These are phyloP conservation scores for Coemansia javaensis DNA, from an alignment of 192 early-diverging fungal species.

Conservation along the genomic window DNA sequence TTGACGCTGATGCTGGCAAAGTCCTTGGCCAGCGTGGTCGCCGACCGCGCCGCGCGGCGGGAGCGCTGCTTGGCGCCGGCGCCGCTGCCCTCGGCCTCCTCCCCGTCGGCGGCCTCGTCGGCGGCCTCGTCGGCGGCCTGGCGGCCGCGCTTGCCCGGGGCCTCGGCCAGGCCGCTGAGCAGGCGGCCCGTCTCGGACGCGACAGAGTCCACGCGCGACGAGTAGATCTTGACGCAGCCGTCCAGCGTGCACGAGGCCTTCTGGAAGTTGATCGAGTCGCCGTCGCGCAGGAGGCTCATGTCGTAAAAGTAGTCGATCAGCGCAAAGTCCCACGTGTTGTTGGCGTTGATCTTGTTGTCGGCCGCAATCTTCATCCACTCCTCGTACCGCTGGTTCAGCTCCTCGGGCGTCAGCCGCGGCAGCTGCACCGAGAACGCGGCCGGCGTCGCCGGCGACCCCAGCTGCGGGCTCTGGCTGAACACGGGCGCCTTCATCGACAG, in stretches of 20 bases:
- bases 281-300: constrained; percentile 88
- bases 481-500: constrained; percentile 20
- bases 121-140: constrained; percentile 31
- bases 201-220: constrained; percentile 93
- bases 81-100: constrained; percentile 53
- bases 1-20: constrained; percentile 72
- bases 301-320: constrained; percentile 98
- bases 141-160: constrained; percentile 50
- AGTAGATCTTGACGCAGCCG: constrained; percentile 96
- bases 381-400: constrained; percentile 67
- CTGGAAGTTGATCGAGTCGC: constrained; percentile 97
- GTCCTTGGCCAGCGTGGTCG: constrained; percentile 79
- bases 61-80: constrained; percentile 19
- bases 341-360: constrained; percentile 91
- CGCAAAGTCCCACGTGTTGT: constrained; percentile 94
- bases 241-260: constrained; percentile 96
- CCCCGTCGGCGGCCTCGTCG: constrained; percentile 50
- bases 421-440: constrained; percentile 47
- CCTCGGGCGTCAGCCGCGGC: constrained; percentile 48
- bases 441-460: constrained; percentile 33
- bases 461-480: constrained; percentile 36
- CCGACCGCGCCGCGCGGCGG: constrained; percentile 39
- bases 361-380: constrained; percentile 98
- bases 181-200: constrained; percentile 88
- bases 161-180: constrained; percentile 78